Base-by-base conservation (phyloP, 805 yeast species). In the Pichia scutulata region DNA sequence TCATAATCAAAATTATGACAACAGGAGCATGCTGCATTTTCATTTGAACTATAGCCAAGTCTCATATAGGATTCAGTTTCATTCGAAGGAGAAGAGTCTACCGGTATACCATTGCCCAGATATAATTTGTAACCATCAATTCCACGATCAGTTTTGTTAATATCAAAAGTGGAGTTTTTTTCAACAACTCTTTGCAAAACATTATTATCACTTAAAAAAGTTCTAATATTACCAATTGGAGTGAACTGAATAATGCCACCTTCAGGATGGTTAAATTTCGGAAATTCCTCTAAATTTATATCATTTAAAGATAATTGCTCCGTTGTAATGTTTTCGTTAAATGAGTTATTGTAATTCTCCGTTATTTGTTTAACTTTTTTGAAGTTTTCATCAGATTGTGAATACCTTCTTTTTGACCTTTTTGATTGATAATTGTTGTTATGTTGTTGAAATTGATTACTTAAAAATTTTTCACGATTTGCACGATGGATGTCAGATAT, bases 231-330 rank as follows among this genome's bases (percentile, higher is more conserved):
- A n/a, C 85, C 85, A 68, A 81, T 73, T 23, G 85, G 84, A 1
- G 84, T 79, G 50, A 80, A 75, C 60, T 79, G 81, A 44, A 80
- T 75, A 28, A 70, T 70, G 0, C 85, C 85, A 10, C 85, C 85
- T 13, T 79, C 79, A 2, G 85, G 85, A 55, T 79, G 84, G 47
- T 71, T 70, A 55, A 76, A 80, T 50, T 73, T 68, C 14, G 85
- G 81, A 73, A 78, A 78, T 50, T 78, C 81, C 39, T 70, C 65
- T 18, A 66, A 46, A 46, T 65, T 57, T 21, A 63, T 59, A 33
- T 60, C 61, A n/a, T 64, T 64, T 25, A 65, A 39, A 13, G 63
- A 60, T 37, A 60, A 40, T 41, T 60, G 46, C 8, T 57, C 44
- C 12, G 22, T 13, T n/a, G 59, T 49, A 16, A 44, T 18, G 18